A percentile compares a stretch with the other conserved stretches of the same genome.
Evolutionary conservation across 352 stramenopile species (phyloP).

Genomic region (Globisporangium polare): DNA sequence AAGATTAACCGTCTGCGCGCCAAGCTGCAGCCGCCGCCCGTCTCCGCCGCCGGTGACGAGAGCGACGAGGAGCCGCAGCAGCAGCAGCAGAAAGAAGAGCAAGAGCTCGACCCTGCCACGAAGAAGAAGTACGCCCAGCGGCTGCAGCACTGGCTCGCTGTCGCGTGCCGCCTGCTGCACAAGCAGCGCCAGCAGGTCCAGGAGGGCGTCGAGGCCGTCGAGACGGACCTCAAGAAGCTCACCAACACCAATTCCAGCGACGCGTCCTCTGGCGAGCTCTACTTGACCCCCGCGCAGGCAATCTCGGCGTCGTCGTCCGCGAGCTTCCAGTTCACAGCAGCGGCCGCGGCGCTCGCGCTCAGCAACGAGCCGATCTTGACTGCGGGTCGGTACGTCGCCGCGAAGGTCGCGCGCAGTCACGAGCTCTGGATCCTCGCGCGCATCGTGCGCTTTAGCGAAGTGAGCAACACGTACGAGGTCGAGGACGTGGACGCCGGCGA

Average conservation of each 20-base stretch:
- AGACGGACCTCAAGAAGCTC: constrained; percentile 43
- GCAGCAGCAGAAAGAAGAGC: neutral
- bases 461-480: constrained; percentile 94
- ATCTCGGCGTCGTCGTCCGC: constrained; percentile 7
- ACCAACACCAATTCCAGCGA: constrained; percentile 21
- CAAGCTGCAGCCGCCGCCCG: constrained; percentile 45
- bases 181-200: constrained; percentile 50
- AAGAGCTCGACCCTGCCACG: constrained; percentile 1
- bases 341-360: constrained; percentile 14
- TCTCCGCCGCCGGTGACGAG: neutral
- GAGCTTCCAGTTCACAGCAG: constrained; percentile 18
- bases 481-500: constrained; percentile 92
- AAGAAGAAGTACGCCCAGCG: constrained; percentile 47
- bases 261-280: neutral
- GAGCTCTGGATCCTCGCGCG: constrained; percentile 92
- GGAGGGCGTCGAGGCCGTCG: constrained; percentile 47
- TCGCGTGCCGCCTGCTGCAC: constrained; percentile 51
- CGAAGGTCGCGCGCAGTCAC: constrained; percentile 72
- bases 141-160: constrained; percentile 60
- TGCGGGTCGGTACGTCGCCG: constrained; percentile 56
- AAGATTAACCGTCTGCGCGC: constrained; percentile 61
- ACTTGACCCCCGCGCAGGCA: constrained; percentile 8
- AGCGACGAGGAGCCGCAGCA: neutral
- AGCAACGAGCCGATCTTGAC: constrained; percentile 39
- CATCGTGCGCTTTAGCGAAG: constrained; percentile 85